Evolutionary conservation across 495 filamentous ascomycete genomes (phyloP), one percentile per base, ranked within the genome.

Genomic region (Chaetomidium leptoderma): DNA sequence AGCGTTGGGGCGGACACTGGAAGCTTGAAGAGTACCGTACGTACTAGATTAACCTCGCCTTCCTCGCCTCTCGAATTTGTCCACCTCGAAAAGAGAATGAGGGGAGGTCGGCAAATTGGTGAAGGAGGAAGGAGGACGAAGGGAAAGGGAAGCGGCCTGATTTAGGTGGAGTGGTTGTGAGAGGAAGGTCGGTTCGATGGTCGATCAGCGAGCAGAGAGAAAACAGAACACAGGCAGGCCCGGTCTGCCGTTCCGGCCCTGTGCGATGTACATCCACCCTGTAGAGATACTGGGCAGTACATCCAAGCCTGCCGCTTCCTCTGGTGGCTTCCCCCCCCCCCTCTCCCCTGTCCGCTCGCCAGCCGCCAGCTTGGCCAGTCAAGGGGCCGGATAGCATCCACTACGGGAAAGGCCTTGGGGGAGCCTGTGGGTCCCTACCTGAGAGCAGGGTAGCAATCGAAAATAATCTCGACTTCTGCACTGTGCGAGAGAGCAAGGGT

Each of bases 141-240:
- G 42, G 62, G 60, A 61, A 63, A 66, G 61, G 74, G 68, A 63
- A 63, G 53, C 57, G 67, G 64, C 66, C 61, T 67, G 69, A 71
- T 77, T 69, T 70, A 69, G 62, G 68, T 68, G 68, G 68, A 52
- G 35, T 64, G 66, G 69, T 70, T 67, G 66, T 68, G 70, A 71
- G 71, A 66, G 70, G 70, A 63, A 47, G 55, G 39, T 36, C 32
- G 37, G 45, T 35, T 53, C 21, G 40, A 51, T 16, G 55, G 54
- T 23, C 53, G 43, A 50, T 53, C 43, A 48, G 46, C 53, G 35
- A 55, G 44, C 37, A 51, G 36, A 54, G 52, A 65, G 58, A 65
- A 64, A 67, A 68, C 55, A 63, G 58, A 67, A 48, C 51, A 30
- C 53, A 47, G 39, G 32, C 30, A 59, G 59, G 60, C 63, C 67